Base-by-base conservation (phyloP, 2,329 filamentous ascomycete species). In the Septoria petroselini region DNA sequence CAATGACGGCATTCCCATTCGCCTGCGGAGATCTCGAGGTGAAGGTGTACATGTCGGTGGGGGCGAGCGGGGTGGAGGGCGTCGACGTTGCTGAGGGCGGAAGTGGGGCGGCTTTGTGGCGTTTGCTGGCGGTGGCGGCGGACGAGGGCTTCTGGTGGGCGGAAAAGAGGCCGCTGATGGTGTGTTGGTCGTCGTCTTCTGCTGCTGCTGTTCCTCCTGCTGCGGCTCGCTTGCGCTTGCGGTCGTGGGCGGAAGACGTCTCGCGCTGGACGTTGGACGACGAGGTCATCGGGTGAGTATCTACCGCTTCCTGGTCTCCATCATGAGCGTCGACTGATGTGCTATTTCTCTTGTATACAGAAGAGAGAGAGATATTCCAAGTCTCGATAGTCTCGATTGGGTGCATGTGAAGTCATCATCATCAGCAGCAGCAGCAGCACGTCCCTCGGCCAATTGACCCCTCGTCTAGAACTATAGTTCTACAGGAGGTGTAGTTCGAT, bases 31-130 rank as follows among this genome's bases (percentile, higher is more conserved):
- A 60, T 12, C 58, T 54, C 7, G 63, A 62, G 62, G 69, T 65
- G 65, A 79, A 79, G 52, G 68, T 74, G 61, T 80, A 80, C 78
- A 81, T 81, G 56, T 72, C 76, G 72, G 71, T 39, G 65, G 65
- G 63, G 63, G 50, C 39, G 60, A 67, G 59, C 38, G 47, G 41
- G 43, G 41, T 44, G 14, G 53, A 54, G 43, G 61, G 54, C 27
- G 60, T 60, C 5, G 51, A 35, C 23, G 59, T 60, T 4, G 51
- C 35, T 27, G 58, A 48, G 15, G 55, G 49, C 12, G 54, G 43
- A 12, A 63, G 57, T 25, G 63, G 54, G 31, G 38, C 48, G 25
- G 65, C 52, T 52, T 67, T 69, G 35, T 62, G 61, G 39, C 73
- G 72, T 58, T 78, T 77, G 56, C 58, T 68, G 34, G n/a, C n/a